phyloP scores from a whole-genome alignment of 148 eudicot genomes.

The Chenopodium formosanum region DNA sequence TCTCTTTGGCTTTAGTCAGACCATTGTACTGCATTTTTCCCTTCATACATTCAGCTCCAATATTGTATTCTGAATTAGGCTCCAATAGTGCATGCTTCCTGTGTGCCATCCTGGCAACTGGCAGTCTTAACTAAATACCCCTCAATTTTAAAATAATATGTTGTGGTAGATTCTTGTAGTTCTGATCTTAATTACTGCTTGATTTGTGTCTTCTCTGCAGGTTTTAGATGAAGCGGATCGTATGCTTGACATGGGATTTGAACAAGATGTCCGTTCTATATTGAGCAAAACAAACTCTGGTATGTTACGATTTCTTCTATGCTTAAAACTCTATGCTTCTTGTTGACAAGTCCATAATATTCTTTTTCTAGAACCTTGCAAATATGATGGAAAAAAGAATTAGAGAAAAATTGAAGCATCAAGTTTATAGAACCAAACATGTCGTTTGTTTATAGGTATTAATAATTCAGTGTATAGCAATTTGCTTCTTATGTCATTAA shows the following conservation, averaged over 20 bases:
- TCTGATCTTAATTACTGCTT: neutral
- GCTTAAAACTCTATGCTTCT: neutral
- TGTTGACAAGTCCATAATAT: neutral
- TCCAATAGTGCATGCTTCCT: neutral
- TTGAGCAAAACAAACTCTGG: constrained; percentile 75
- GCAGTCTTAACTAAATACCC: no score
- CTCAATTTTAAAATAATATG: neutral
- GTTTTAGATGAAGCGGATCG: constrained; percentile 98
- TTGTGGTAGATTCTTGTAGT: neutral
- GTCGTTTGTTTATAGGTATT: neutral
- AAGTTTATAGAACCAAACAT: neutral
- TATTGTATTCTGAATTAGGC: neutral
- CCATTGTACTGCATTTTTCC: neutral
- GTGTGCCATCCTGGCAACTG: neutral
- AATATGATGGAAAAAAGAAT: neutral
- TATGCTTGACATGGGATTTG: constrained; percentile 99
- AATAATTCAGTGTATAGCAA: no score
- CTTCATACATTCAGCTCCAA: neutral
- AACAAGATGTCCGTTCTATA: constrained; percentile 90
- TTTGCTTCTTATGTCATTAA: neutral
- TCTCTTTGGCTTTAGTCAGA: neutral
- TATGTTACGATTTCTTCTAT: constrained; percentile 29
- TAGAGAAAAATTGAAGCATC: neutral
- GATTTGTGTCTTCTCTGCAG: constrained; percentile 30
- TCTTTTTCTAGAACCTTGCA: neutral